Percentiles rank a stretch among this genome's conserved stretches.
These are phyloP conservation scores for bread wheat (Triticum aestivum) DNA, from an alignment of 176 grass and related monocot species.

Conservation along the genomic window DNA sequence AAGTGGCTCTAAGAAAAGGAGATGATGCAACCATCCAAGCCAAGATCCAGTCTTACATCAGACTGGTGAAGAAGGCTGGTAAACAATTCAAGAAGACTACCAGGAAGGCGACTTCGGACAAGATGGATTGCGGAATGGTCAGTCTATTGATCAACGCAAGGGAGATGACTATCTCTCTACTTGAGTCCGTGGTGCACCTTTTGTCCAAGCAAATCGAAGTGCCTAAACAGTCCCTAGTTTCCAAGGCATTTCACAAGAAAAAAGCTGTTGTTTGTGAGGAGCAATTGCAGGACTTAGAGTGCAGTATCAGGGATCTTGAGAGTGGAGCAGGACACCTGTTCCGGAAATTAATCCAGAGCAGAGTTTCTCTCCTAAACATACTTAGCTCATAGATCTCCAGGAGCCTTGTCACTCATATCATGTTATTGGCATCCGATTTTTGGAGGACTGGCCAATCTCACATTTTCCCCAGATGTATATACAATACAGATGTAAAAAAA, in stretches of 20 bases:
- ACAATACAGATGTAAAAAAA: constrained; percentile 11
- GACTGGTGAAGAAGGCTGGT: constrained; percentile 21
- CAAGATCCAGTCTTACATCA: constrained; percentile 26
- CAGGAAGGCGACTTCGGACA: neutral
- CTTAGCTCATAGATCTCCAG: constrained; percentile 21
- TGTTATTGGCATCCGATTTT: constrained; percentile 18
- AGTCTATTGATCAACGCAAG: constrained; percentile 11
- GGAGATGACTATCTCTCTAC: constrained; percentile 27
- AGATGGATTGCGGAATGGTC: neutral
- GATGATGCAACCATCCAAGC: neutral
- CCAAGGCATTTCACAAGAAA: constrained; percentile 31
- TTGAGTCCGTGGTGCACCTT: constrained; percentile 14
- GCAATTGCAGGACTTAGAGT: constrained; percentile 30
- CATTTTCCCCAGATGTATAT: neutral
- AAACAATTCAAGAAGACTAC: constrained; percentile 33
- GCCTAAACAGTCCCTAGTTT: constrained; percentile 30
- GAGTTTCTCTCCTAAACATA: constrained; percentile 44
- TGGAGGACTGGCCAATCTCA: constrained; percentile 19
- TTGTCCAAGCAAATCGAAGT: constrained; percentile 22
- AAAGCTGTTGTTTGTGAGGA: constrained; percentile 3
- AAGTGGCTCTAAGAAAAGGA: constrained; percentile 37
- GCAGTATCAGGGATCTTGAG: constrained; percentile 33
- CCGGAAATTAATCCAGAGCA: constrained; percentile 34
- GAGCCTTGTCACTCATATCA: neutral
- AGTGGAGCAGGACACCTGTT: constrained; percentile 15